Conservation (phyloP, 225 moss, liverwort and hornwort genomes). For the Thuidium tamariscinum region DNA sequence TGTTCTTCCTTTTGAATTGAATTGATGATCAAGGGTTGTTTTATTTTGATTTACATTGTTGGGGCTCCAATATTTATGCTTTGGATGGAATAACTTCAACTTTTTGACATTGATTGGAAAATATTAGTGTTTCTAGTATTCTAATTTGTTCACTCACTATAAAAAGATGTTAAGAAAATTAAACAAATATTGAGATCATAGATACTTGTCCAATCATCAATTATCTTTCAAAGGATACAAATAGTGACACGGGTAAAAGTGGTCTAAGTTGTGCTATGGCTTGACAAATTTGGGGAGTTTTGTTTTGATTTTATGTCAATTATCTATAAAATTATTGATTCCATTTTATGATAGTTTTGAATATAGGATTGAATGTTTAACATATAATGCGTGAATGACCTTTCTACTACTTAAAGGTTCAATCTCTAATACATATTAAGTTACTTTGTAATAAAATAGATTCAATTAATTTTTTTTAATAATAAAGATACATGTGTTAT, state of each 20-base stretch:
- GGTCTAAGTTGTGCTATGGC: accelerated
- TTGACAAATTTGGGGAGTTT: accelerated
- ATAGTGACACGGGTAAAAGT: accelerated
- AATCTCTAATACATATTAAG: neutral
- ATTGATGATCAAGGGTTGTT: neutral
- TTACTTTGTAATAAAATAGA: neutral
- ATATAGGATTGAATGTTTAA: neutral
- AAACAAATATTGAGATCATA: neutral
- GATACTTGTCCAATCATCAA: accelerated
- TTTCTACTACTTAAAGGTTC: no score
- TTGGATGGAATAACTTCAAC: neutral
- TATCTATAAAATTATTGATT: neutral
- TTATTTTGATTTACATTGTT: neutral
- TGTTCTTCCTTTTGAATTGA: neutral
- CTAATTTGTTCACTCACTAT: accelerated
- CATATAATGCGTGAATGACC: neutral
- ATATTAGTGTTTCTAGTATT: accelerated
- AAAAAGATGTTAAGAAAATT: neutral
- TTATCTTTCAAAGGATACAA: accelerated
- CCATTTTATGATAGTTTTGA: neutral
- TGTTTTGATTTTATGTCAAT: accelerated
- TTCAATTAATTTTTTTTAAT: accelerated
- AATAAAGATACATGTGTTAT: neutral
- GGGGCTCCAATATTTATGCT: accelerated
- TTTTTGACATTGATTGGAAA: accelerated